Base-by-base conservation (phyloP, 305 asterid genomes). In the Solanum hybrid region DNA sequence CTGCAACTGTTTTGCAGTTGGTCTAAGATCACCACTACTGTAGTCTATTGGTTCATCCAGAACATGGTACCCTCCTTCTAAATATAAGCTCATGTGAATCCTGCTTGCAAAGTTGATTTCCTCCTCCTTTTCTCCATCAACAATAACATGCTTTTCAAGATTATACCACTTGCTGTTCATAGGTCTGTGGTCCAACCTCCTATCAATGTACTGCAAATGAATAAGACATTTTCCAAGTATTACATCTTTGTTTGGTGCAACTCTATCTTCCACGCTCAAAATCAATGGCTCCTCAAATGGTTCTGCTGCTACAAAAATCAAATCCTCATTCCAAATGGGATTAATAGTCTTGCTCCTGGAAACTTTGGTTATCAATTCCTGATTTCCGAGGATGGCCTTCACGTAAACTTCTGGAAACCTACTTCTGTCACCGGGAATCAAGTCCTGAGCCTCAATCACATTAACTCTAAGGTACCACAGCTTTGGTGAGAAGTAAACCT, bases 21-120 rank as follows among this genome's bases (percentile, higher is more conserved):
- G 97, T 75, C 98, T 91, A 71, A 92, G 95, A 91, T 96, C 98
- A 86, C 98, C 98, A 86, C 98, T 96, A 27, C 94, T 94, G 91
- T 93, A 95, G 91, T 93, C 90, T 2, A 97, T 93, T 4, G 97
- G 93, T 89, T 96, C 98, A 51, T 96, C 96, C 9, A 94, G 93
- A 19, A 96, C 98, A 64, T 96, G 98, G 86, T 96, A 96, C 7
- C 98, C 98, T 31, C 98, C 98, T 92, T 96, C 98, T 37, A 96
- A 90, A 60, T 95, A 92, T 14, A 94, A 91, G 42, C 98, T 90
- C 88, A 92, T 10, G 86, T 95, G 98, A 90, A 96, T 90, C 89
- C 94, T 93, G 92, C 97, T 95, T 0, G 97, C 94, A 56, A 94
- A 96, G 79, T 92, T 95, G 26, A 84, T 71, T 78, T 93, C 96